These are phyloP conservation scores for Hypoxylon sp. DNA, from an alignment of 2,329 filamentous ascomycete species.

Conservation along the genomic window DNA sequence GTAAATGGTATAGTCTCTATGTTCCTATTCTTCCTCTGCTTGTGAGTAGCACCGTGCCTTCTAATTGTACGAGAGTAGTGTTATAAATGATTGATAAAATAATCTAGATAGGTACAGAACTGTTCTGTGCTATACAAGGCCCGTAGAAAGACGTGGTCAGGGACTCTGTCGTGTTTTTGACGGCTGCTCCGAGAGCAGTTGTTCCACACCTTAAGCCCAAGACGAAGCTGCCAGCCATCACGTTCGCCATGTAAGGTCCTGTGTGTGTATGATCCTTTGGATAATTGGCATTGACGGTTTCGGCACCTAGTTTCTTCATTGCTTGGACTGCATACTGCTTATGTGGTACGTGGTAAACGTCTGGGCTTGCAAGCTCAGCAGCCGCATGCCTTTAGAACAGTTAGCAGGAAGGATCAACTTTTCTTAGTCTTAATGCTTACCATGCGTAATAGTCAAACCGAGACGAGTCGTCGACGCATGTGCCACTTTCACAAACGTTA, in stretches of 20 bases:
- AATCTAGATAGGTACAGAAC: constrained; percentile 46
- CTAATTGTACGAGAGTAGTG: too few species aligned
- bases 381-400: constrained; percentile 51
- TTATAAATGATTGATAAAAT: too few species aligned
- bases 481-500: constrained; percentile 72
- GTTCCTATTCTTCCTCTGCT: too few species aligned
- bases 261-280: constrained; percentile 75
- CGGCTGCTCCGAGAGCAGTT: constrained; percentile 56
- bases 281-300: constrained; percentile 66
- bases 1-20: too few species aligned
- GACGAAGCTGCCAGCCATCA: constrained; percentile 69
- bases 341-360: constrained; percentile 70
- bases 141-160: constrained; percentile 51
- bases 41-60: too few species aligned
- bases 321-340: constrained; percentile 68
- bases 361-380: constrained; percentile 54
- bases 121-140: constrained; percentile 50
- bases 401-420: neutral
- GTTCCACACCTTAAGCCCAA: constrained; percentile 65
- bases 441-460: constrained; percentile 70
- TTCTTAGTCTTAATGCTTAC: constrained; percentile 47
- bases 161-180: constrained; percentile 52
- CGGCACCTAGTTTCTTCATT: constrained; percentile 63
- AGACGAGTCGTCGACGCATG: constrained; percentile 60
- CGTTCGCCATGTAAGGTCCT: constrained; percentile 66